Conservation (phyloP, 176 grass and related monocot genomes). For the Oryza australiensis region DNA sequence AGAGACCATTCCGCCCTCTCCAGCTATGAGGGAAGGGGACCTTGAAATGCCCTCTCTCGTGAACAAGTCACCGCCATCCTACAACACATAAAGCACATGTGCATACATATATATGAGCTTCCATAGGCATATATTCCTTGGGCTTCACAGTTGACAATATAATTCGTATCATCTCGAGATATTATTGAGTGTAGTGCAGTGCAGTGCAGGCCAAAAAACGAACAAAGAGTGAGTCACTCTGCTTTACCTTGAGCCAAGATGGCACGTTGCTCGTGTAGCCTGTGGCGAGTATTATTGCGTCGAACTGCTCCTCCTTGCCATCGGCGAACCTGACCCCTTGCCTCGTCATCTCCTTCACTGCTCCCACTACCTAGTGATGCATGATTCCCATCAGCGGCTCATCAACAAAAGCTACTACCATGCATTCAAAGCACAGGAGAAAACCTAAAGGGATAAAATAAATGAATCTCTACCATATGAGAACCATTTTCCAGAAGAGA, state of each 20-base stretch:
- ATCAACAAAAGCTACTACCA: neutral
- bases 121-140: neutral
- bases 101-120: neutral
- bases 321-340: constrained; percentile 76
- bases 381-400: neutral
- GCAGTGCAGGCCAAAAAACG: constrained; percentile 6
- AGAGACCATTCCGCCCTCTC: constrained; percentile 83
- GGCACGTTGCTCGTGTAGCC: constrained; percentile 98
- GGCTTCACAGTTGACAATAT: constrained; percentile 16
- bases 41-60: constrained; percentile 60
- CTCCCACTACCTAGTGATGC: constrained; percentile 69
- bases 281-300: constrained; percentile 77
- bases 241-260: constrained; percentile 86
- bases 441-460: neutral
- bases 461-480: neutral
- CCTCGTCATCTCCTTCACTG: constrained; percentile 84
- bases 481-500: neutral
- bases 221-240: constrained; percentile 30
- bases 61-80: constrained; percentile 68
- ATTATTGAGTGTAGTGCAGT: neutral
- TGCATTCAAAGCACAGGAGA: neutral
- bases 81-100: neutral
- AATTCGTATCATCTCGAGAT: neutral
- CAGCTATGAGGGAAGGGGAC: constrained; percentile 63
- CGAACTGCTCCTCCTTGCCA: constrained; percentile 86